These are phyloP conservation scores for rapeseed (Brassica napus) DNA, from an alignment of 345 rosid genomes.

Conservation along the genomic window Da-Ae NC_063444.1:14867001-14867500, in stretches of 20 bases:
- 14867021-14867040: conserved; percentile 48
- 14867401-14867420: background rate
- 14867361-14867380: background rate
- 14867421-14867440: conserved; percentile 13
- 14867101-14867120: conserved; percentile 44
- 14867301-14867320: conserved; percentile 44
- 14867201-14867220: conserved; percentile 53
- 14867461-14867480: conserved; percentile 42
- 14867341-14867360: conserved; percentile 28
- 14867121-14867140: conserved; percentile 51
- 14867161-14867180: conserved; percentile 47
- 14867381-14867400: conserved; percentile 15
- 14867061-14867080: conserved; percentile 57
- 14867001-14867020: conserved; percentile 59
- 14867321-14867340: conserved; percentile 65
- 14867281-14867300: conserved; percentile 49
- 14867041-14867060: conserved; percentile 61
- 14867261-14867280: conserved; percentile 53
- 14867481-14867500: conserved; percentile 55
- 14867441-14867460: conserved; percentile 29
- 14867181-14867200: conserved; percentile 41
- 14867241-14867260: conserved; percentile 50
- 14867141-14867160: conserved; percentile 59
- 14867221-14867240: conserved; percentile 46
- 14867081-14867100: conserved; percentile 57